phyloP scores from a whole-genome alignment of 306 rosid genomes.

The Sindora glabra region DNA sequence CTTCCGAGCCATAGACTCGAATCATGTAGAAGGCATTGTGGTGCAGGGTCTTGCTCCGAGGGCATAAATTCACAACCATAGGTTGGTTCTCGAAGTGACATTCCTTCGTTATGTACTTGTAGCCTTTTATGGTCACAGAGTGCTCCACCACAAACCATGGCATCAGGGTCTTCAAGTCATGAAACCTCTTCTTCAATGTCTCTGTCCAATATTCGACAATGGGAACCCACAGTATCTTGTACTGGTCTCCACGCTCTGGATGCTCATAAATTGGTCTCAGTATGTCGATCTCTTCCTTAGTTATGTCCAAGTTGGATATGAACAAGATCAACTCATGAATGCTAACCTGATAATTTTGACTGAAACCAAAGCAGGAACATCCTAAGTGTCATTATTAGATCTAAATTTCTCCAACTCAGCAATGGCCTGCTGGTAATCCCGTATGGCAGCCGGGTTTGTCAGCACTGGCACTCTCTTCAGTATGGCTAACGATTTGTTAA shows the following conservation, averaged over 20 bases:
- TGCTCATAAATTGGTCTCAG: conserved; percentile 1
- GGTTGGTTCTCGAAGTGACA: conserved; percentile 24
- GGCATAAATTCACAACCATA: conserved; percentile 2
- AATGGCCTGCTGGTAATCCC: conserved; percentile 25
- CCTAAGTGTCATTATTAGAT: conserved; percentile 18
- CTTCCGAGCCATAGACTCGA: background rate
- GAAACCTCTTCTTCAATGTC: background rate
- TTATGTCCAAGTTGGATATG: background rate
- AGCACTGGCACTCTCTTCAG: conserved; percentile 46
- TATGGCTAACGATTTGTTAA: conserved; percentile 47
- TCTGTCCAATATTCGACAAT: conserved; percentile 6
- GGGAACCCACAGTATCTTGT: conserved; percentile 20
- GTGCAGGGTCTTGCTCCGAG: conserved; percentile 1
- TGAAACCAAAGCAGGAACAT: conserved; percentile 31
- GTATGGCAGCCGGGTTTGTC: conserved; percentile 18
- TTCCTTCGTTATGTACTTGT: conserved; percentile 14
- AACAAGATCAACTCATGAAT: background rate
- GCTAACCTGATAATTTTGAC: conserved; percentile 1
- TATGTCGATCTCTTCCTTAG: background rate
- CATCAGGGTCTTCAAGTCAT: background rate
- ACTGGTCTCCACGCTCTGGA: background rate
- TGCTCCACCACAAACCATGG: conserved; percentile 15
- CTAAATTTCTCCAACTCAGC: conserved; percentile 38
- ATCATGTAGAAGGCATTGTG: conserved; percentile 12
- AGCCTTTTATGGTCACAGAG: background rate